A percentile compares a stretch with the other conserved stretches of the same genome.
These are phyloP conservation scores for Colletotrichum sp. DNA, from an alignment of 2,329 filamentous ascomycete species.

Conservation along the genomic window DNA sequence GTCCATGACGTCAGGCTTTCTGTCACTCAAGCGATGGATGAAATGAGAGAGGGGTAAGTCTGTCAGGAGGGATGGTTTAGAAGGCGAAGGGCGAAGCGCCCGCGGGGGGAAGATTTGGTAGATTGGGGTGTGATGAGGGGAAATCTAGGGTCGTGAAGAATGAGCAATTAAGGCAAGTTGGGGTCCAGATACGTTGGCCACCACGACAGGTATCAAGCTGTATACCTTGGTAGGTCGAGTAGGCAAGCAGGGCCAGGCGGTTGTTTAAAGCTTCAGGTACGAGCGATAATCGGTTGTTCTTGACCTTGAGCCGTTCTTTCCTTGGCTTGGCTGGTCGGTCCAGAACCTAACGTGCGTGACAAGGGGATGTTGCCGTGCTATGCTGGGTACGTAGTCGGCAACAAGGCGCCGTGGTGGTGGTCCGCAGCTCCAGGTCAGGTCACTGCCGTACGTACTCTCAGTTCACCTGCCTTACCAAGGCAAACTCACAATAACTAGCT, in stretches of 20 bases:
- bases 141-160: background rate
- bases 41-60: background rate
- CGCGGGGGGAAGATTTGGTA: background rate
- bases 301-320: background rate
- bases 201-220: background rate
- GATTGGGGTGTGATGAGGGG: background rate
- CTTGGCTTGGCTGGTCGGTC: background rate
- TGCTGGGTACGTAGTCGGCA: background rate
- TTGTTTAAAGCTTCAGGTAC: background rate
- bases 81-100: background rate
- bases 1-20: conserved; percentile 13
- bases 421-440: background rate
- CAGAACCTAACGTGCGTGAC: background rate
- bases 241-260: background rate
- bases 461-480: background rate
- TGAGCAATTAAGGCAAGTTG: background rate
- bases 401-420: background rate
- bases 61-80: background rate
- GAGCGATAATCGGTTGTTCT: background rate
- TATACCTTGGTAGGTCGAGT: background rate
- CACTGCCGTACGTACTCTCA: background rate
- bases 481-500: background rate
- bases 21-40: background rate
- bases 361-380: background rate
- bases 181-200: background rate